Conservation (phyloP, 495 filamentous ascomycete species). For the Neurospora sp. region DNA sequence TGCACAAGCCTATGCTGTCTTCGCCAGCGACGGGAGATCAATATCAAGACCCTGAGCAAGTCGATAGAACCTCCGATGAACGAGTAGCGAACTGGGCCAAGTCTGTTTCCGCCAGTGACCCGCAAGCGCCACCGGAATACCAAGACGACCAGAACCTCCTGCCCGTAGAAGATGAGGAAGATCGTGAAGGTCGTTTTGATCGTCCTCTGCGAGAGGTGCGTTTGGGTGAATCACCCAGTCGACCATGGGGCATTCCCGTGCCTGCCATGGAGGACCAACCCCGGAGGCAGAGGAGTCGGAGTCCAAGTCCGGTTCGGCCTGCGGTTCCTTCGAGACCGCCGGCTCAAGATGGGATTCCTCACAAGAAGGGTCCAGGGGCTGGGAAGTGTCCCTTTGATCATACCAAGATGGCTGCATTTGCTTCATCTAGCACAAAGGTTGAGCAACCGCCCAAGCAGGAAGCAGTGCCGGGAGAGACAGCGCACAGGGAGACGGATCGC, state of each 20-base stretch:
- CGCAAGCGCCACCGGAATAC: constrained; percentile 24
- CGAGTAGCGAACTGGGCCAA: constrained; percentile 76
- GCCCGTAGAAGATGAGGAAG: constrained; percentile 27
- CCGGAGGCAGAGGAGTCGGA: background rate
- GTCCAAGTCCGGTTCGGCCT: background rate
- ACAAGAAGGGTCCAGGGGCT: constrained; percentile 15
- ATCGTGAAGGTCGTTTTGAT: constrained; percentile 59
- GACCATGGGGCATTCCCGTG: constrained; percentile 83
- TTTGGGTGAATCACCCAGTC: constrained; percentile 78
- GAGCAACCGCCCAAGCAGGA: constrained; percentile 12
- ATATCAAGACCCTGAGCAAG: constrained; percentile 32
- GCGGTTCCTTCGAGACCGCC: background rate
- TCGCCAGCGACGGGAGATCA: constrained; percentile 30
- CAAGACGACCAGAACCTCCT: constrained; percentile 11
- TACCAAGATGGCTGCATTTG: constrained; percentile 21
- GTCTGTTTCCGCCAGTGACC: constrained; percentile 45
- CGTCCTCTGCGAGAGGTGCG: constrained; percentile 71
- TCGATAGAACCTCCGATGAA: constrained; percentile 43
- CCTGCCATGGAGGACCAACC: constrained; percentile 30
- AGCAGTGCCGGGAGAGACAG: background rate
- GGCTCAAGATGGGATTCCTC: background rate
- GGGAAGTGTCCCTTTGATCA: constrained; percentile 40
- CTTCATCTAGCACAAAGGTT: constrained; percentile 11
- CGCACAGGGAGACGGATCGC: constrained; percentile 5
- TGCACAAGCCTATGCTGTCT: constrained; percentile 74